Percentiles rank a stretch among this genome's conserved stretches.
Conservation (phyloP, 371 early-diverging fungal genomes). For the Mucor lusitanicus region DNA sequence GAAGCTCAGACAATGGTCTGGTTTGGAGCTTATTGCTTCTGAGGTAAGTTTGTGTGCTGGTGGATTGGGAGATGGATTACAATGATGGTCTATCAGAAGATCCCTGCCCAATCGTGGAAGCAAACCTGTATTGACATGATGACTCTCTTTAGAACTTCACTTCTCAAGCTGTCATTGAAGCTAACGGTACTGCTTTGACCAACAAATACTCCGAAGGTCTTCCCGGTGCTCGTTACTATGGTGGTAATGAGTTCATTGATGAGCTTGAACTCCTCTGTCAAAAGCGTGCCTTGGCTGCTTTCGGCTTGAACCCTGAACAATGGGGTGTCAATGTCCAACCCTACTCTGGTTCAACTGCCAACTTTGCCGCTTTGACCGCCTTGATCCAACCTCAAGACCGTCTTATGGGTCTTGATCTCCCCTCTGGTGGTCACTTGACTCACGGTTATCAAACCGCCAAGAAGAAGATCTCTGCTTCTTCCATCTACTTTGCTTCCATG, state of each 20-base stretch:
- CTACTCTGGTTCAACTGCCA: conserved; percentile 98
- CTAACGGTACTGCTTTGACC: conserved; percentile 96
- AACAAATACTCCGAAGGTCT: conserved; percentile 99
- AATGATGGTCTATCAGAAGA: not conserved
- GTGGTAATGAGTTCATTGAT: conserved; percentile 99
- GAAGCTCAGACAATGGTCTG: conserved; percentile 96
- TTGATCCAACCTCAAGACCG: conserved; percentile 96
- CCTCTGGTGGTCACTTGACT: conserved; percentile 99
- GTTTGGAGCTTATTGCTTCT: conserved; percentile 97
- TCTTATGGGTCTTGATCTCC: conserved; percentile 94
- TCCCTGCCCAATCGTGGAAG: not conserved
- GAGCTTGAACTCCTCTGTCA: conserved; percentile 95
- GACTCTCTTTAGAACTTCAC: conserved; percentile 91
- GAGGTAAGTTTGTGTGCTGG: conserved; percentile 63
- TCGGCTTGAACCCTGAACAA: conserved; percentile 86
- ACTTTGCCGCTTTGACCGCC: conserved; percentile 97
- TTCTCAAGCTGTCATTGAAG: conserved; percentile 96
- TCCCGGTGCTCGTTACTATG: conserved; percentile 92
- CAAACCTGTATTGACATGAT: not conserved
- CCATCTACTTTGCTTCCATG: conserved; percentile 98
- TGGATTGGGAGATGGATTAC: not conserved
- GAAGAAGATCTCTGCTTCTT: conserved; percentile 98
- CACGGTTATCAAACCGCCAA: conserved; percentile 99
- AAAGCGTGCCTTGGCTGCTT: conserved; percentile 94
- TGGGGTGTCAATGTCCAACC: conserved; percentile 99